A percentile compares a stretch with the other conserved stretches of the same genome.
phyloP scores from a whole-genome alignment of 495 filamentous ascomycete species.

The Darksidea phi region DNA sequence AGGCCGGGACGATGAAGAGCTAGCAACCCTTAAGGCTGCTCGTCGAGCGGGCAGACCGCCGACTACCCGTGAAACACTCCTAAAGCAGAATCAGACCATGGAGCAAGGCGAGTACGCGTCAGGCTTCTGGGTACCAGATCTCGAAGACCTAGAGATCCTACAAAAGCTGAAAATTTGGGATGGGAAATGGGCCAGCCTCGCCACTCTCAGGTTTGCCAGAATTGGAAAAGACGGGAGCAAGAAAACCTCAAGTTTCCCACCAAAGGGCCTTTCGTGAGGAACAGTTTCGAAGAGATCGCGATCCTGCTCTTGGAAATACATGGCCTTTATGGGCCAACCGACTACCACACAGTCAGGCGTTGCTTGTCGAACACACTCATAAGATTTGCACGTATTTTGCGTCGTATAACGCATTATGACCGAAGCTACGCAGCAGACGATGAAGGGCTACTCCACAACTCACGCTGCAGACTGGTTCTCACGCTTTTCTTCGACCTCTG shows the following conservation, averaged over 20 bases:
- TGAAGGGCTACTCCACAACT: too few species aligned
- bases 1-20: conserved; percentile 73
- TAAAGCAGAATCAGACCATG: conserved; percentile 65
- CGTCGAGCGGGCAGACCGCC: conserved; percentile 80
- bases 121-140: conserved; percentile 75
- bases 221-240: conserved; percentile 36
- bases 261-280: conserved; percentile 36
- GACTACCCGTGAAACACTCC: conserved; percentile 69
- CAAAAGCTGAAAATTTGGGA: conserved; percentile 58
- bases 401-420: too few species aligned
- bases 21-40: conserved; percentile 67
- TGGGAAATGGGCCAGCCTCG: conserved; percentile 60
- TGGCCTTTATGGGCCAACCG: too few species aligned
- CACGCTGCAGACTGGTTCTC: too few species aligned
- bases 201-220: conserved; percentile 55
- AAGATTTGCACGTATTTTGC: too few species aligned
- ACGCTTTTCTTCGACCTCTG: too few species aligned
- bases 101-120: conserved; percentile 80
- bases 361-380: too few species aligned
- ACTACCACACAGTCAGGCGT: too few species aligned
- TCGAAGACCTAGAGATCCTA: conserved; percentile 56
- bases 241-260: conserved; percentile 42
- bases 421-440: too few species aligned
- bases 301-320: too few species aligned
- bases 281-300: too few species aligned